These are phyloP conservation scores for Flaveria floridana DNA, from an alignment of 140 eudicot species.

Conservation along the genomic window DNA sequence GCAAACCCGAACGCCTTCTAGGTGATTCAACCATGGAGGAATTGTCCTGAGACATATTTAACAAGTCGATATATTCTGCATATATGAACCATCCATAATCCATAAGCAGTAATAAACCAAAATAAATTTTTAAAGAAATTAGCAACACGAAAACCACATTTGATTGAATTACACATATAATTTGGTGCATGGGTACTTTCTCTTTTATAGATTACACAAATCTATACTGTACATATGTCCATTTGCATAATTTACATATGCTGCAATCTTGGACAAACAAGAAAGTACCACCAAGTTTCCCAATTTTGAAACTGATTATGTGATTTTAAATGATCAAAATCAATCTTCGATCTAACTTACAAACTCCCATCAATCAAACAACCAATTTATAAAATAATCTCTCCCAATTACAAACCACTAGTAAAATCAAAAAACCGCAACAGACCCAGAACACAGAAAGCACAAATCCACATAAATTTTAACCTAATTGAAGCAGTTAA, in stretches of 20 bases:
- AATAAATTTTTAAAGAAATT: neutral
- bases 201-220: neutral
- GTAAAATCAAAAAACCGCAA: neutral
- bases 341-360: neutral
- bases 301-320: too few species aligned
- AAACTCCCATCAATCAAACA: conserved; percentile 17
- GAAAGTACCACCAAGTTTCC: too few species aligned
- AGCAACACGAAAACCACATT: conserved; percentile 9
- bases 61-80: conserved; percentile 23
- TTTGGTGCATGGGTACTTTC: neutral
- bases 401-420: too few species aligned
- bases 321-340: too few species aligned
- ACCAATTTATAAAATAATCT: neutral
- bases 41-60: conserved; percentile 57
- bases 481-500: too few species aligned
- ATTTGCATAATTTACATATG: neutral
- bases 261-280: neutral
- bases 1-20: conserved; percentile 67
- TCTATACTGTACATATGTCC: too few species aligned
- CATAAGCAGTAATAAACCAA: conserved; percentile 8
- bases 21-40: conserved; percentile 59
- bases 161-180: neutral
- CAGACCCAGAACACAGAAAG: too few species aligned
- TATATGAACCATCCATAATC: conserved; percentile 10
- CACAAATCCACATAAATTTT: too few species aligned